Conservation (phyloP, 345 rosid genomes). For the Noccaea caerulescens region DNA sequence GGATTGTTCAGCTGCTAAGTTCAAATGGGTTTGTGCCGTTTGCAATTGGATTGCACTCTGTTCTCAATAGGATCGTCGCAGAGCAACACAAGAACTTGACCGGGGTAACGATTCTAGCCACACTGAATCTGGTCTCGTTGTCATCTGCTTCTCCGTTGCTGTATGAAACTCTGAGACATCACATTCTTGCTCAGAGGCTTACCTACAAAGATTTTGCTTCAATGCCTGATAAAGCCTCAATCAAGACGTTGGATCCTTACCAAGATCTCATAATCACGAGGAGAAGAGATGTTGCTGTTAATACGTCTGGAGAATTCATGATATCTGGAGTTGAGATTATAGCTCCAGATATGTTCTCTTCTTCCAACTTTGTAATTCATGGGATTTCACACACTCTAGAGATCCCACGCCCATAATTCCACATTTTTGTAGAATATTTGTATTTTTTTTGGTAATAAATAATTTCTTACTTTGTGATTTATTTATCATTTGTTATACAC, state of each 20-base stretch:
- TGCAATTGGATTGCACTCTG: constrained; percentile 73
- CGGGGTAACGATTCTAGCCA: constrained; percentile 67
- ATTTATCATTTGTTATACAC: not conserved
- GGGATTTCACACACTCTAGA: constrained; percentile 58
- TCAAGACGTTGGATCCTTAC: constrained; percentile 55
- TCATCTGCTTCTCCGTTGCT: constrained; percentile 59
- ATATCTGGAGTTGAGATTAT: constrained; percentile 59
- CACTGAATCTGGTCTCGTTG: constrained; percentile 54
- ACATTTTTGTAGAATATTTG: not conserved
- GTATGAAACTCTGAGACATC: constrained; percentile 60
- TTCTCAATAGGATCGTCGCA: constrained; percentile 58
- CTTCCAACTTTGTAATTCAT: constrained; percentile 58
- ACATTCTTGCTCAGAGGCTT: constrained; percentile 55
- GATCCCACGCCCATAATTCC: constrained; percentile 35
- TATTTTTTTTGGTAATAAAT: not conserved
- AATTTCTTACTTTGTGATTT: too few relatives aligned
- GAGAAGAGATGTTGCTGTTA: constrained; percentile 7
- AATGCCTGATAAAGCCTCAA: constrained; percentile 49
- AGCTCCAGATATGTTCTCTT: constrained; percentile 59
- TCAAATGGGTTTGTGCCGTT: constrained; percentile 74
- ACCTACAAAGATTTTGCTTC: constrained; percentile 49
- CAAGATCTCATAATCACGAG: constrained; percentile 51
- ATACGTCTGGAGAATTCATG: constrained; percentile 41
- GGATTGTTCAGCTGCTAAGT: constrained; percentile 61
- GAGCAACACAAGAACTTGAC: constrained; percentile 46